Evolutionary conservation across 768 basidiomycete genomes (phyloP), one percentile per base, ranked within the genome.

Genomic region (Leccinum arenicola): DNA sequence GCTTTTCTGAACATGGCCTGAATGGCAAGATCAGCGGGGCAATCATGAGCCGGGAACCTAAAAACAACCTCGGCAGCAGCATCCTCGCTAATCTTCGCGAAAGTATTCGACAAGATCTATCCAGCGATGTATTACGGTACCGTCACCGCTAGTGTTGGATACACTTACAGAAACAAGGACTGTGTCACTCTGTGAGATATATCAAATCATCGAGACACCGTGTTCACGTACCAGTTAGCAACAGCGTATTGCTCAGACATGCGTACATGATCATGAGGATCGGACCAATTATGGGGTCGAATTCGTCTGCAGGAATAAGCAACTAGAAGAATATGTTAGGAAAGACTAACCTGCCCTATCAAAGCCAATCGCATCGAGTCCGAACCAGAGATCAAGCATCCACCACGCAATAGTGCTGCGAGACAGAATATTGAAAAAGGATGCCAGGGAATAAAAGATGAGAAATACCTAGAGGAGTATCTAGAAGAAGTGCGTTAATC

Each of bases 1-100:
- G 95, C 95, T 69, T 88, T 88, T 51, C 96, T 81, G 72, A 96
- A 98, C 94, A 97, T 94, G 2, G 91, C 91, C 91, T 96, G 62
- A 14, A 56, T 25, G 27, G 31, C 7, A 43, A 47, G 19, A 23
- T 58, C 45, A 54, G 51, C 25, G 33, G 50, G n/a, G 8, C 35
- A 29, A 12, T 10, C n/a, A 11, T 38, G 15, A 31, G 33, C 2
- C 11, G 4, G 15, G 27, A 50, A 45, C 21, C 33, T 7, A 8
- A 54, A 25, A 61, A 70, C 52, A 63, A 92, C 93, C 80, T 97
- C 94, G 1, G 95, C 94, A 1, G 84, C 87, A 31, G 96, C 97
- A 73, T 98, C 94, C 64, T 92, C 89, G 62, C 88, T 95, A 66
- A 98, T 93, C 7, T 83, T 91, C 1, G 95, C 87, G 71, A 99